Conservation (phyloP, 2,329 filamentous ascomycete species). For the Trichoderma hamatum region DNA sequence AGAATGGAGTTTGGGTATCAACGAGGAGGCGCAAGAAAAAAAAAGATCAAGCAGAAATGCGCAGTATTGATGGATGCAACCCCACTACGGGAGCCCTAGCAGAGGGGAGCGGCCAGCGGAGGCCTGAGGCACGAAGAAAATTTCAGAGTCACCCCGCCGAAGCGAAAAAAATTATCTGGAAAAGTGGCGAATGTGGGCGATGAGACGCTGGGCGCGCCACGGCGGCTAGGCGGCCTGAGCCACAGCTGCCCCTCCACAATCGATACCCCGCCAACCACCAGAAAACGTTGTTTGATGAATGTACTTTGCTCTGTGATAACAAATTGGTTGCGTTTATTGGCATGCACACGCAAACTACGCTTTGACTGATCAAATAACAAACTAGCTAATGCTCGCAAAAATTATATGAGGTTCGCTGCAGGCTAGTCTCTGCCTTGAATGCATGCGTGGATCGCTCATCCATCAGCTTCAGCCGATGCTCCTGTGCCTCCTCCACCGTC, state of each 20-base stretch:
- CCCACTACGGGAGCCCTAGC: conserved; percentile 23
- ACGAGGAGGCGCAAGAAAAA: conserved; percentile 25
- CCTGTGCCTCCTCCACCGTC: conserved; percentile 15
- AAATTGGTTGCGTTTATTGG: background rate
- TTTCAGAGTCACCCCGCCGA: conserved; percentile 20
- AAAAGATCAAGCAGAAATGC: conserved; percentile 12
- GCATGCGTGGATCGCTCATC: conserved; percentile 2
- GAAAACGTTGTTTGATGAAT: background rate
- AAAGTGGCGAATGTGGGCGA: conserved; percentile 13
- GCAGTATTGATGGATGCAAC: conserved; percentile 20
- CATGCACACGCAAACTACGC: background rate
- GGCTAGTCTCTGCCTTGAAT: background rate
- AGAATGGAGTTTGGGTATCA: conserved; percentile 25
- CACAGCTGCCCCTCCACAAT: conserved; percentile 1
- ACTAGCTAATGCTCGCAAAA: conserved; percentile 25
- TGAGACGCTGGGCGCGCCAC: conserved; percentile 6
- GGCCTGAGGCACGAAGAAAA: conserved; percentile 19
- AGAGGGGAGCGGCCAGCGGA: background rate
- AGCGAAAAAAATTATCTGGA: conserved; percentile 12
- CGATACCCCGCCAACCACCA: conserved; percentile 10
- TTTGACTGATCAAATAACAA: background rate
- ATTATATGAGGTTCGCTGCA: background rate
- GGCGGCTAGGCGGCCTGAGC: background rate
- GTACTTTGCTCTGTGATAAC: background rate
- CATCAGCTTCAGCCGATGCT: conserved; percentile 28